phyloP scores from a whole-genome alignment of 306 rosid genomes.

The Clitoria ternatea region DNA sequence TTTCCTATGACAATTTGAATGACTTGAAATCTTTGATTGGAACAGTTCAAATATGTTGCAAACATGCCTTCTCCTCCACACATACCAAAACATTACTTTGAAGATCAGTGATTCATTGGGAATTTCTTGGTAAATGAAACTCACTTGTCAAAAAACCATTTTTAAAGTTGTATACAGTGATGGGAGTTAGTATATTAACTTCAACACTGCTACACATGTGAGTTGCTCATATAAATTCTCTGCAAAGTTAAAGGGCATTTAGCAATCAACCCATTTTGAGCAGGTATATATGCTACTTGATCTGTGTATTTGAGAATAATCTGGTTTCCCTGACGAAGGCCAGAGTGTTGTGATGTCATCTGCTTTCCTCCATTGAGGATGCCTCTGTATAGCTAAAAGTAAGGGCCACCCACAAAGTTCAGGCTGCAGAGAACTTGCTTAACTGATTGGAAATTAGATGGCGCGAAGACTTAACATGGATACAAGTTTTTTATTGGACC shows the following conservation, averaged over 20 bases:
- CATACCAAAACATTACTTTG: conserved; percentile 49
- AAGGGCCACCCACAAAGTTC: too few species aligned
- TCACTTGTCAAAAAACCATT: neutral
- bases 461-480: too few species aligned
- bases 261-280: neutral
- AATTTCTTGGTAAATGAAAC: neutral
- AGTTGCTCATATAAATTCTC: neutral
- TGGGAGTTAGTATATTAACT: neutral
- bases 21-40: neutral
- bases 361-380: too few species aligned
- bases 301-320: too few species aligned
- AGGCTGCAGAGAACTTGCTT: too few species aligned
- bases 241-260: neutral
- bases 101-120: neutral
- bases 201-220: too few species aligned
- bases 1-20: neutral
- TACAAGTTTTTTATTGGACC: too few species aligned
- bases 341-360: too few species aligned
- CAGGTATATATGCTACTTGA: neutral
- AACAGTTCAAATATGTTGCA: conserved; percentile 77
- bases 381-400: too few species aligned
- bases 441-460: too few species aligned
- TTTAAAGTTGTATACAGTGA: neutral
- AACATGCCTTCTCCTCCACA: conserved; percentile 63
- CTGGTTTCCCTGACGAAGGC: too few species aligned